Evolutionary conservation across 768 basidiomycete species (phyloP), one percentile per base, ranked within the genome.

Genomic region (Chiua virens): DNA sequence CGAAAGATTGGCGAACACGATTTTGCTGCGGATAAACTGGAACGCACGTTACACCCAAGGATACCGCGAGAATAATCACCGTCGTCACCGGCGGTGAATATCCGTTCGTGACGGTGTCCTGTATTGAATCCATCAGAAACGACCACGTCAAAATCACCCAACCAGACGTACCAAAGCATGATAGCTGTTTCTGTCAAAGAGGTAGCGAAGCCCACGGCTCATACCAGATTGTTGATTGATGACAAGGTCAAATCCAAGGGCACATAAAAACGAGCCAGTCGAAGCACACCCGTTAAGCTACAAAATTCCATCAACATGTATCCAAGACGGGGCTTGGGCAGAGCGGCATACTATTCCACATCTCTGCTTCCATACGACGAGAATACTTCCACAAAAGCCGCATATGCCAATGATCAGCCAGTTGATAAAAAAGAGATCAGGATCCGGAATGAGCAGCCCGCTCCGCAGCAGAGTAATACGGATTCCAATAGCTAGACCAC

Each of bases 171-270:
- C 83, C 51, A 75, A 69, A 45, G 72, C 63, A 67, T 87, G 86
- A 23, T 78, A 74, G 10, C 71, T 59, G 56, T 87, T 87, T 39
- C 79, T 72, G 60, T 87, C 86, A 52, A 86, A 76, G 14, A 87
- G 72, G 57, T 75, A 79, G 20, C 86, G 76, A 27, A 87, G 71
- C 3, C 85, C 86, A 20, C 77, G 69, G 57, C 84, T 83, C 74
- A 86, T 76, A 6, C 86, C 86, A 6, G 69, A 66, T 59, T 87
- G 85, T 56, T 75, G 71, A 53, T 85, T 75, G 44, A 85, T 47
- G 42, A 76, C 62, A 5, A 87, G 71, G 64, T 87, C 86, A 11
- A 80, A 59, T 20, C 77, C 84, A 9, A 87, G 73, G 25, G 62
- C 75, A 14, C 73, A 68, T 22, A 87, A 65, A 63, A 87, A 87